These are phyloP conservation scores for Sherardia arvensis DNA, from an alignment of 257 asterid species.

Conservation along the genomic window DNA sequence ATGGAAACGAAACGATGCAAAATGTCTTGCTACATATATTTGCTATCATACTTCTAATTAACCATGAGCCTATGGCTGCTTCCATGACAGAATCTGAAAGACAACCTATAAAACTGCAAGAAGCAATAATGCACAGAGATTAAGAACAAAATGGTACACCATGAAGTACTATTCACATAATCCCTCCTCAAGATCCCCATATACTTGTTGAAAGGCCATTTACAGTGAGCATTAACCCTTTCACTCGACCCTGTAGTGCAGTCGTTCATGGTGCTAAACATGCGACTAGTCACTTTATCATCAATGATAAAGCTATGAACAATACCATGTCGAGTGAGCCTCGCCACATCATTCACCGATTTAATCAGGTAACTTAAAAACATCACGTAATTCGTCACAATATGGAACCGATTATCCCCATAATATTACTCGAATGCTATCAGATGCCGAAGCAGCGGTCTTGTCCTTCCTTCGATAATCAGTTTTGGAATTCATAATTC, in stretches of 20 bases:
- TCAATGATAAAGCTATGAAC: not conserved
- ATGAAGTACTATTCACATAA: constrained; percentile 21
- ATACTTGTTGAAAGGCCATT: not conserved
- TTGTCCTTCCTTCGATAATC: not conserved
- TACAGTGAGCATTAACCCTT: not conserved
- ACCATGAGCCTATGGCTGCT: too few species aligned
- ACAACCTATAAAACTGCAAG: not conserved
- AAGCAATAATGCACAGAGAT: constrained; percentile 12
- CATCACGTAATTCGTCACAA: constrained; percentile 1
- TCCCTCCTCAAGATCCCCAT: constrained; percentile 13
- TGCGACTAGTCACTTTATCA: not conserved
- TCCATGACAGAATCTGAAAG: not conserved
- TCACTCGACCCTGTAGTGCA: not conserved
- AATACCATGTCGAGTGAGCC: constrained; percentile 1
- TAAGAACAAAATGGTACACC: constrained; percentile 22
- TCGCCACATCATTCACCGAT: constrained; percentile 9
- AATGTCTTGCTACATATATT: too few species aligned
- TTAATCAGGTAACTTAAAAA: constrained; percentile 15
- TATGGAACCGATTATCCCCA: not conserved
- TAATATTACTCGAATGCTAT: constrained; percentile 17
- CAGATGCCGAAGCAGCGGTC: constrained; percentile 9
- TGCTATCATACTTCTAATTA: too few species aligned
- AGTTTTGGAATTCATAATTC: constrained; percentile 7
- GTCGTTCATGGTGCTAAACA: constrained; percentile 10
- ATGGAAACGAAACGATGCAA: too few species aligned